These are phyloP conservation scores for Tetradesmus obliquus DNA, from an alignment of 139 green algal species.

Conservation along the genomic window DNA sequence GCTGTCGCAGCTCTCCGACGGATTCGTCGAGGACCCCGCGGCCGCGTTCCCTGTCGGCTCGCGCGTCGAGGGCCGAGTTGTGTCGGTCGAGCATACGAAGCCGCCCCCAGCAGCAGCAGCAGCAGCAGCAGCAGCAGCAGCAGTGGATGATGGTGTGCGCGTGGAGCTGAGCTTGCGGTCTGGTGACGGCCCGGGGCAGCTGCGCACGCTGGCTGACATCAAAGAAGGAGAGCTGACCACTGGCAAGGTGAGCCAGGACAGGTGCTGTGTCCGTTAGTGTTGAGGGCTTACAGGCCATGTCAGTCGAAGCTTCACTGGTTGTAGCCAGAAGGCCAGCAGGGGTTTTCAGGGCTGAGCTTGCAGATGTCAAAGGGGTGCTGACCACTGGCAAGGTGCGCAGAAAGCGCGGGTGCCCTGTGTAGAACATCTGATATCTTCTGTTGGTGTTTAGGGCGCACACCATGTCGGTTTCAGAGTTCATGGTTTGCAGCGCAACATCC, in stretches of 20 bases:
- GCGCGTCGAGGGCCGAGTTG: slow-evolving; percentile 68
- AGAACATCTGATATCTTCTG: too few species aligned
- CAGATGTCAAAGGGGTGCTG: neutral
- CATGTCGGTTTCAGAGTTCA: too few species aligned
- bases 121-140: slow-evolving; percentile 16
- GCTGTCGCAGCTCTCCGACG: slow-evolving; percentile 82
- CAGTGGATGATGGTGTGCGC: slow-evolving; percentile 43
- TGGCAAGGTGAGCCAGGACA: slow-evolving; percentile 26
- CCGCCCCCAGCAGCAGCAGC: slow-evolving; percentile 16
- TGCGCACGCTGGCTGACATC: neutral
- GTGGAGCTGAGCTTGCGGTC: slow-evolving; percentile 78
- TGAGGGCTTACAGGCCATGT: neutral
- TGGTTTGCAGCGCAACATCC: too few species aligned
- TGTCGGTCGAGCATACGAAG: slow-evolving; percentile 45
- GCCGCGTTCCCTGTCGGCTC: slow-evolving; percentile 83
- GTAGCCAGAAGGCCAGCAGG: too few species aligned
- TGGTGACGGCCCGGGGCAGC: neutral
- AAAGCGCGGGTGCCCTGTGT: too few species aligned
- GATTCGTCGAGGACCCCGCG: slow-evolving; percentile 85
- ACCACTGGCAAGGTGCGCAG: slow-evolving; percentile 17
- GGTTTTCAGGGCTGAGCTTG: too few species aligned
- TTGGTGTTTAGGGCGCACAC: too few species aligned
- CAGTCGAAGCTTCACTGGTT: too few species aligned
- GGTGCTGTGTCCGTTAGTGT: neutral
- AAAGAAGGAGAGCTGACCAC: slow-evolving; percentile 24